Base-by-base conservation (phyloP, 768 basidiomycete genomes). In the Tricholoma flavovirens region DNA sequence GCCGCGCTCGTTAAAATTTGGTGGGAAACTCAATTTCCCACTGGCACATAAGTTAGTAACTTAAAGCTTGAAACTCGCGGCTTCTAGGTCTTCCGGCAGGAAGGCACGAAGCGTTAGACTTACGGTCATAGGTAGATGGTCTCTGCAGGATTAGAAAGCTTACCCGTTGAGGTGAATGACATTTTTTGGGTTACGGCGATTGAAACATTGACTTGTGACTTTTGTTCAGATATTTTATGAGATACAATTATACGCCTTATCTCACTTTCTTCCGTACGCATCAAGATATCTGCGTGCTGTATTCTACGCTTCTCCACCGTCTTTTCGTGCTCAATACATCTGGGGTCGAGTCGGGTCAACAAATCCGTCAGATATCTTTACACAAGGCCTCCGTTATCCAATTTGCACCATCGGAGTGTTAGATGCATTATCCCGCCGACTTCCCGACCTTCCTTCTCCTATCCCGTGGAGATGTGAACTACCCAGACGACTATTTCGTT, bases 241-340 rank as follows among this genome's bases (percentile, higher is more conserved):
- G 55, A 78, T 96, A 12, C 88, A 93, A 60, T 77, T 89, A 15
- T 76, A 76, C 59, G 84, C 91, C 0, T 71, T 83, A 5, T 91
- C 89, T 3, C 74, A 81, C 15, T 63, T 72, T 33, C 72, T 97
- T 7, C 91, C 92, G 0, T 69, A 70, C 51, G 72, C 80, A 30
- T 88, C 80, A 59, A 79, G 71, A 57, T 68, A 75, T 36, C 67
- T 94, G 17, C 67, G 81, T 58, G 40, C 66, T 12, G 72, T 87
- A 12, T 88, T 87, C 72, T 69, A 74, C 8, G 66, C 71, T 2
- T 77, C 88, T 0, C 79, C 88, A 0, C 54, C 80, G 0, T 78
- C 79, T 4, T 83, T 84, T 60, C 80, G 79, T 7, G 90, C 88
- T 15, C 75, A 78, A 56, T 96, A 89, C 67, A 78, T 97, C 57